phyloP scores from a whole-genome alignment of 2,329 filamentous ascomycete species.

The Apiospora phragmitis region DNA sequence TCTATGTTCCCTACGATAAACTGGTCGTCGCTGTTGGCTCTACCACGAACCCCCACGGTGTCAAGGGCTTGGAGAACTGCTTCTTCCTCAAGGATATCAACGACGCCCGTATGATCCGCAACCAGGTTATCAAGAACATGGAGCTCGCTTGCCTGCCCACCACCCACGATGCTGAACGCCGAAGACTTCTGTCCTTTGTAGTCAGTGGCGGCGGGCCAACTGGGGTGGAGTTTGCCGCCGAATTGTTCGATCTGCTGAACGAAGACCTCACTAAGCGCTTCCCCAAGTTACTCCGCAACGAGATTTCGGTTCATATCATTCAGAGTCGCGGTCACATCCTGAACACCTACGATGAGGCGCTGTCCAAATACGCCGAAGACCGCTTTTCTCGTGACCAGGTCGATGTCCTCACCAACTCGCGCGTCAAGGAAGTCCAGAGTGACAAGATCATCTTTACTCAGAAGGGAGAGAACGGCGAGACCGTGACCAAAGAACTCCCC shows the following conservation, averaged over 20 bases:
- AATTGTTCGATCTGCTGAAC: conserved; percentile 93
- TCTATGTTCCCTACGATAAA: conserved; percentile 98
- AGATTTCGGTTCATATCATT: conserved; percentile 96
- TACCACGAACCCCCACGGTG: conserved; percentile 90
- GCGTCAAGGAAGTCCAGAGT: conserved; percentile 82
- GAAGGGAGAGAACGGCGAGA: conserved; percentile 68
- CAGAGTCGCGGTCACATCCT: conserved; percentile 93
- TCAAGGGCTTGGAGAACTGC: conserved; percentile 91
- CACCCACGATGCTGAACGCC: conserved; percentile 83
- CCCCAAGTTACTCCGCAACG: conserved; percentile 87
- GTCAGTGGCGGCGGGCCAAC: conserved; percentile 93
- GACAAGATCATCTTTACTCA: conserved; percentile 92
- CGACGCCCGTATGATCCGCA: conserved; percentile 87
- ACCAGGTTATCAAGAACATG: conserved; percentile 84
- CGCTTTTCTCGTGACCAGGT: conserved; percentile 90
- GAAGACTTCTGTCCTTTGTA: conserved; percentile 89
- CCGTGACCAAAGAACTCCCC: conserved; percentile 88
- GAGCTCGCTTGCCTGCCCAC: conserved; percentile 92
- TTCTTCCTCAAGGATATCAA: conserved; percentile 94
- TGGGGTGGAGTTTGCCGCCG: conserved; percentile 95
- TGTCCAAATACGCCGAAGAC: conserved; percentile 89
- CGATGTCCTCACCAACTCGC: conserved; percentile 86
- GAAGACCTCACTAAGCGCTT: conserved; percentile 86
- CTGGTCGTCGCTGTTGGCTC: conserved; percentile 90
- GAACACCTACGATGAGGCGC: conserved; percentile 95